These are phyloP conservation scores for Macaranga tanarius DNA, from an alignment of 441 rosid genomes.

Conservation along the genomic window DNA sequence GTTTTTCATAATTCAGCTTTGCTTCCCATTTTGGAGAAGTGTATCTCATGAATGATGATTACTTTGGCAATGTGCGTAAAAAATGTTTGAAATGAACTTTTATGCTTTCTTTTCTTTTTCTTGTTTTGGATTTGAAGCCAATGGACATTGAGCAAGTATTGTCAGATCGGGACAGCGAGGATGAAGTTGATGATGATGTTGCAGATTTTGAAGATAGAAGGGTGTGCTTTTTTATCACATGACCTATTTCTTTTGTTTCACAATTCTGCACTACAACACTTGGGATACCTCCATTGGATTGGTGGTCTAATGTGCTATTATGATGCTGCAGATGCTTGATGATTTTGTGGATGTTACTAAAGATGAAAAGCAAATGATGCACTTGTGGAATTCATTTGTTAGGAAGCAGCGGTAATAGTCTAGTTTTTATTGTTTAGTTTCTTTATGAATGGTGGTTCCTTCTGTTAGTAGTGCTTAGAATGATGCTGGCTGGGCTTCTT, in stretches of 20 bases:
- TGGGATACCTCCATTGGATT: not conserved
- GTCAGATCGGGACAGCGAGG: slow-evolving; percentile 94
- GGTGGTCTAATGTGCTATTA: slow-evolving; percentile 9
- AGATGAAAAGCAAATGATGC: slow-evolving; percentile 98
- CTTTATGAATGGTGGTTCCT: slow-evolving; percentile 16
- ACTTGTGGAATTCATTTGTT: slow-evolving; percentile 97
- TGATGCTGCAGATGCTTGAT: slow-evolving; percentile 84
- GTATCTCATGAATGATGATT: not conserved
- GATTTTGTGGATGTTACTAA: slow-evolving; percentile 98
- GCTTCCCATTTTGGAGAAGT: not conserved
- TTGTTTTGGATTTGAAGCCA: slow-evolving; percentile 47
- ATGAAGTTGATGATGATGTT: slow-evolving; percentile 97
- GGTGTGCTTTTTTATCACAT: slow-evolving; percentile 45
- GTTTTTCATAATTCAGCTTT: not conserved
- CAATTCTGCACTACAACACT: not conserved
- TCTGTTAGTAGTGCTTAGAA: not conserved
- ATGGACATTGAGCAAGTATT: slow-evolving; percentile 88
- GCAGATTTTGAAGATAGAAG: slow-evolving; percentile 98
- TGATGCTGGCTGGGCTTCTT: not conserved
- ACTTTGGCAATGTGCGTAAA: slow-evolving; percentile 11
- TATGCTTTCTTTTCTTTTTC: slow-evolving; percentile 9
- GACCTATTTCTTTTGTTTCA: slow-evolving; percentile 3
- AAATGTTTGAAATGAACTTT: slow-evolving; percentile 11
- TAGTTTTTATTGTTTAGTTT: slow-evolving; percentile 20
- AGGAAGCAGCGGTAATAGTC: slow-evolving; percentile 83